phyloP scores from a whole-genome alignment of 345 rosid genomes.

The Hypericum androsaemum region DNA sequence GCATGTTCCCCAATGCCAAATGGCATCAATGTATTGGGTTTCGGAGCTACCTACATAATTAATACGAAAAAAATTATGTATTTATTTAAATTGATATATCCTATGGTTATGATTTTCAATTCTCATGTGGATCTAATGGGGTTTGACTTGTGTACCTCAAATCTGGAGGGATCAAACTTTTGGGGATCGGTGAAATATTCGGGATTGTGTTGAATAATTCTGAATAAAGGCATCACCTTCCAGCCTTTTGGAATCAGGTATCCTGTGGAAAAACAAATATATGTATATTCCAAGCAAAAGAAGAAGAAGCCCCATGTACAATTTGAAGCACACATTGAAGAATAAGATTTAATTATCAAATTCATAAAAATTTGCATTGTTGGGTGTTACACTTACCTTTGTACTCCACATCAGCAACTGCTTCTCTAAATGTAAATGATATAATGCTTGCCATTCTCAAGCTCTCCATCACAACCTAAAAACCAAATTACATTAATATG shows the following conservation, averaged over 20 bases:
- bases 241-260: constrained; percentile 71
- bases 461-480: constrained; percentile 57
- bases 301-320: no score
- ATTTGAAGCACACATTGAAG: not conserved
- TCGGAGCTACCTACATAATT: constrained; percentile 37
- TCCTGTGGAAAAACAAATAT: constrained; percentile 25
- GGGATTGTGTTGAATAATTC: constrained; percentile 65
- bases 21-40: constrained; percentile 63
- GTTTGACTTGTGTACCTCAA: constrained; percentile 36
- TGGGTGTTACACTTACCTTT: constrained; percentile 32
- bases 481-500: not conserved
- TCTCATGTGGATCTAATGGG: no score
- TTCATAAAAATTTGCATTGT: not conserved
- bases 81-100: no score
- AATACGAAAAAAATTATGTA: not conserved
- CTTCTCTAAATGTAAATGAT: constrained; percentile 68
- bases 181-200: constrained; percentile 51
- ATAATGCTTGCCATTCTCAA: constrained; percentile 69
- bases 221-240: constrained; percentile 77
- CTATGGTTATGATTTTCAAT: no score
- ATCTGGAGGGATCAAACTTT: constrained; percentile 58
- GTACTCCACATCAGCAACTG: constrained; percentile 64
- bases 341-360: not conserved
- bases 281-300: no score
- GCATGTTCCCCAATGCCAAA: constrained; percentile 67